These are phyloP conservation scores for Cryphonectria japonica DNA, from an alignment of 2,329 filamentous ascomycete species.

Conservation along the genomic window DNA sequence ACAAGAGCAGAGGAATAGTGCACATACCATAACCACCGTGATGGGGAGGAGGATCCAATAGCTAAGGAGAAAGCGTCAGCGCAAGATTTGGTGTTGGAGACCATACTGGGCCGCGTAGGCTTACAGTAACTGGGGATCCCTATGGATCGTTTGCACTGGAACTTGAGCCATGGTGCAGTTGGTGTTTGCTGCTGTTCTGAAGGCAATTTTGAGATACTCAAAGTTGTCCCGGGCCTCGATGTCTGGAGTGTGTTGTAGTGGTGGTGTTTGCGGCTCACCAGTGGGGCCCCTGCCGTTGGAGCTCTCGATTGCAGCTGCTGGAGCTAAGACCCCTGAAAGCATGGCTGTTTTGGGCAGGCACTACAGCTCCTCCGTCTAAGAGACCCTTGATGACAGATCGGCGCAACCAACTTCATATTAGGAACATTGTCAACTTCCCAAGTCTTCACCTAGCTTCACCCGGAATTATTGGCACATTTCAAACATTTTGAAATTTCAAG, in stretches of 20 bases:
- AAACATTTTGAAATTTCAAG: neutral
- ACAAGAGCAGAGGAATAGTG: conserved; percentile 18
- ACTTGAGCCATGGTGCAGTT: conserved; percentile 73
- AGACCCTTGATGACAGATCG: conserved; percentile 13
- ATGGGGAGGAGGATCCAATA: conserved; percentile 99
- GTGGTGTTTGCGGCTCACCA: conserved; percentile 11
- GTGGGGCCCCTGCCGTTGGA: conserved; percentile 1
- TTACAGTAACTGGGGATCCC: conserved; percentile 98
- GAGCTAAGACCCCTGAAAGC: conserved; percentile 14
- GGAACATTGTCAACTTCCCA: neutral
- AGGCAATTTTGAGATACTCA: neutral
- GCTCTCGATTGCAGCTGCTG: conserved; percentile 7
- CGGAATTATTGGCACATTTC: too few relatives aligned
- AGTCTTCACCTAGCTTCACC: neutral
- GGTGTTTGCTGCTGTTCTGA: neutral
- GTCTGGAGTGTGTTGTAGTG: conserved; percentile 8
- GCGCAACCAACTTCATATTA: conserved; percentile 4
- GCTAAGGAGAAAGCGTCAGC: conserved; percentile 52
- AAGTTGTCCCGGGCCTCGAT: neutral
- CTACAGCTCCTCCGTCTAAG: neutral
- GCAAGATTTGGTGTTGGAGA: conserved; percentile 16
- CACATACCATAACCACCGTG: conserved; percentile 86
- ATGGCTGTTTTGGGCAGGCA: conserved; percentile 5
- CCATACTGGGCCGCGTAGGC: conserved; percentile 37
- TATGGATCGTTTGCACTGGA: conserved; percentile 90